phyloP scores from a whole-genome alignment of 345 rosid species.

The Eucalyptus camaldulensis region DNA sequence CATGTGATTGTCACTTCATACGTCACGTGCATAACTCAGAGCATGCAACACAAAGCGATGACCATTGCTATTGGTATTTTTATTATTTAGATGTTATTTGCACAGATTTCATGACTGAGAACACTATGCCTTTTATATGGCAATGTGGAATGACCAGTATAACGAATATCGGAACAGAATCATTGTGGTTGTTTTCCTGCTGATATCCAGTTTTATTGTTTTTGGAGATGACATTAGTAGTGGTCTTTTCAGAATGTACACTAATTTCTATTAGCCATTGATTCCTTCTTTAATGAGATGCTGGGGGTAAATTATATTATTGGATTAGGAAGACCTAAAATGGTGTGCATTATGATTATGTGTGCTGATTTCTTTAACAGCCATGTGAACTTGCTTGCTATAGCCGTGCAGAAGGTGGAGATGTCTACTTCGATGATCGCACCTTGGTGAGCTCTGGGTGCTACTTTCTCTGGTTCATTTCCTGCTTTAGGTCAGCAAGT shows the following conservation, averaged over 20 bases:
- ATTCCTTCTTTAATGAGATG: neutral
- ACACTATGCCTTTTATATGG: neutral
- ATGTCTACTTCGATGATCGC: constrained; percentile 68
- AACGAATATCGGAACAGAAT: neutral
- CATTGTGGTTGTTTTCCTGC: neutral
- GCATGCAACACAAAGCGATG: neutral
- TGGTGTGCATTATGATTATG: neutral
- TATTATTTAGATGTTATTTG: neutral
- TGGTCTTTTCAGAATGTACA: neutral
- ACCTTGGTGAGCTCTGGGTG: constrained; percentile 50
- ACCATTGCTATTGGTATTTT: neutral
- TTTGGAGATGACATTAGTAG: neutral
- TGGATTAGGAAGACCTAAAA: neutral
- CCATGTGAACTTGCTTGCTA: constrained; percentile 88
- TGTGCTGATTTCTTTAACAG: constrained; percentile 19
- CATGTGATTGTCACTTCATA: neutral
- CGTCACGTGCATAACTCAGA: neutral
- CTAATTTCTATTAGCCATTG: neutral
- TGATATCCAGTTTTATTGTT: neutral
- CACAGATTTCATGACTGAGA: neutral
- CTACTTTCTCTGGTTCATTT: neutral
- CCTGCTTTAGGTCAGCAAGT: neutral
- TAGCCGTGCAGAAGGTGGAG: constrained; percentile 84
- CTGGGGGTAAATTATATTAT: neutral
- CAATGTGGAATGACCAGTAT: neutral